Percentiles rank a stretch among this genome's conserved stretches.
phyloP scores from a whole-genome alignment of 1,284 basidiomycete species.

The Ustilago esculenta region DNA sequence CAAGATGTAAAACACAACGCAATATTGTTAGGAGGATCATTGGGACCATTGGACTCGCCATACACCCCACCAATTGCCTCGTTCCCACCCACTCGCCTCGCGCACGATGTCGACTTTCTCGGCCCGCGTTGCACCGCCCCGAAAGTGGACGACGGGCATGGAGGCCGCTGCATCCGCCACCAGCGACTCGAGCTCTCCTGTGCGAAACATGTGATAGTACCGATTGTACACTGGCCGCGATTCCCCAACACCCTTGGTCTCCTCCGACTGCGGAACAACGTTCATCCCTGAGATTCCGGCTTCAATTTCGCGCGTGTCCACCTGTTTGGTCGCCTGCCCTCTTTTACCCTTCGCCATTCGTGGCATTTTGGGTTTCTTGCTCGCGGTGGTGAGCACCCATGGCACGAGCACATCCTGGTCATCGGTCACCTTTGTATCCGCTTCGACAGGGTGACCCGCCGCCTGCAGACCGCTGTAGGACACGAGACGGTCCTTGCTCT shows the following conservation, averaged over 20 bases:
- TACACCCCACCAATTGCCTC: constrained; percentile 66
- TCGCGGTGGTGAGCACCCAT: constrained; percentile 55
- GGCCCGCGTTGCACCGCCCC: background rate
- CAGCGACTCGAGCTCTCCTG: constrained; percentile 60
- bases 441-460: background rate
- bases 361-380: constrained; percentile 11
- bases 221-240: constrained; percentile 54
- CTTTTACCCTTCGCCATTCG: constrained; percentile 2
- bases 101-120: constrained; percentile 25
- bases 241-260: constrained; percentile 1
- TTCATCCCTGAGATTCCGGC: background rate
- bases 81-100: constrained; percentile 63
- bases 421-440: constrained; percentile 10
- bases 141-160: constrained; percentile 18
- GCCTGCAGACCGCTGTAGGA: constrained; percentile 32
- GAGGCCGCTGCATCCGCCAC: constrained; percentile 49
- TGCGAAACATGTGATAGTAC: constrained; percentile 65
- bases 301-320: constrained; percentile 22
- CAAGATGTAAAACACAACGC: background rate
- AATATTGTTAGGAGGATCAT: background rate
- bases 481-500: constrained; percentile 31
- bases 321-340: constrained; percentile 1
- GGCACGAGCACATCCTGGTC: constrained; percentile 64
- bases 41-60: constrained; percentile 57
- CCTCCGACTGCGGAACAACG: background rate